A percentile compares a stretch with the other conserved stretches of the same genome.
Conservation (phyloP, 2,329 filamentous ascomycete species). For the Penicillium frequentans region DNA sequence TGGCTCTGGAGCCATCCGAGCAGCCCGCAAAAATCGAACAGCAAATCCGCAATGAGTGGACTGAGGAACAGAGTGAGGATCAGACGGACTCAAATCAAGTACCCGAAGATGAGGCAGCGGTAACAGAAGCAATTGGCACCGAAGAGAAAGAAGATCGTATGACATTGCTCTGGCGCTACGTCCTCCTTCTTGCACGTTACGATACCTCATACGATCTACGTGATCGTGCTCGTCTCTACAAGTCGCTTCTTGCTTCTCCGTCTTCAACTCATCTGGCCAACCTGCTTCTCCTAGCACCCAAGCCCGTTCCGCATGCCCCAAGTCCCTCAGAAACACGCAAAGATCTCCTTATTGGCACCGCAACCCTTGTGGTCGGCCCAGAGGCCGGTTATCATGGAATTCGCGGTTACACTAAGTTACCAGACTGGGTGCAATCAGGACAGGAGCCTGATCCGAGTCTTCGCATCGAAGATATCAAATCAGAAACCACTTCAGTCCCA, state of each 20-base stretch:
- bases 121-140: constrained; percentile 31
- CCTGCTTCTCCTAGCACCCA: constrained; percentile 86
- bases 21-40: constrained; percentile 13
- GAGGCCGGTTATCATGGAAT: constrained; percentile 73
- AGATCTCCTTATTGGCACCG: constrained; percentile 76
- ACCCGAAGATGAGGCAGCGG: constrained; percentile 24
- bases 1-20: constrained; percentile 21
- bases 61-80: constrained; percentile 29
- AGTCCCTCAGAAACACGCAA: constrained; percentile 84
- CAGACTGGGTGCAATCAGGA: constrained; percentile 80
- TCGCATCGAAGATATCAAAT: constrained; percentile 59
- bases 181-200: constrained; percentile 81
- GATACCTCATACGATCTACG: constrained; percentile 94
- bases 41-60: constrained; percentile 35
- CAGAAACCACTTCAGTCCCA: constrained; percentile 30
- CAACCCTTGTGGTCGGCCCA: constrained; percentile 79
- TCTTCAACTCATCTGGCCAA: constrained; percentile 78
- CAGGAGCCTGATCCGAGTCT: constrained; percentile 75
- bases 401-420: constrained; percentile 74
- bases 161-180: constrained; percentile 78
- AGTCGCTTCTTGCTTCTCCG: constrained; percentile 75
- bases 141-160: constrained; percentile 59
- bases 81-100: constrained; percentile 26
- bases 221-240: constrained; percentile 86
- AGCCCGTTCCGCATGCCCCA: constrained; percentile 86